Base-by-base conservation (phyloP, 108 stramenopile genomes). In the Cyclotella cryptica region DNA sequence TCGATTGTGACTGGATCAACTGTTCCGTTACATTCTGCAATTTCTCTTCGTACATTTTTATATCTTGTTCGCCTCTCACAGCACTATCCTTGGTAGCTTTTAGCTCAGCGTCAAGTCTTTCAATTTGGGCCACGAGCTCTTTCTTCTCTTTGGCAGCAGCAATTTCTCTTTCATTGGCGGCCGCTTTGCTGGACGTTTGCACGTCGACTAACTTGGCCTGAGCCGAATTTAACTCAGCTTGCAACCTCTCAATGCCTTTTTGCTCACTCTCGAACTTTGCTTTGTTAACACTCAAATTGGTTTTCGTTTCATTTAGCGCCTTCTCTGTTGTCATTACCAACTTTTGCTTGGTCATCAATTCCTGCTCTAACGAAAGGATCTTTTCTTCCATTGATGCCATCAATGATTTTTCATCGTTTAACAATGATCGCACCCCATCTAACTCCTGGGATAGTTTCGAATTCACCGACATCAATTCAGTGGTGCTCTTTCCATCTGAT, bases 21-120 rank as follows among this genome's bases (percentile, higher is more conserved):
- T 71, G 44, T n/a, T 49, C 68, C 24, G 46, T 40, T 64, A 83
- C 58, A 10, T 54, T 49, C 11, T 76, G 46, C 44, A 83, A 52
- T 35, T 66, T 54, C 17, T 75, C 63, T 60, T 72, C 65, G 43
- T 76, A 83, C 10, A 66, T 57, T 39, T 66, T 76, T 29, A 75
- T 35, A 22, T 42, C 64, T 44, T 72, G 54, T 12, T 76, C 66
- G 24, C 55, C 45, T 46, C 40, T 71, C 17, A 26, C 29, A 26
- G 66, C 65, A 29, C 66, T 61, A 17, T 66, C 75, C 9, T 35
- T 51, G 11, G 81, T 70, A 62, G 69, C 55, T 13, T 72, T 75
- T 70, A 83, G 27, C 42, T 83, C 64, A 10, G 41, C 21, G 27
- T 43, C 27, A 10, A 83, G 42, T 14, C 35, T 71, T 1, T 61